Conservation (phyloP, 2,329 filamentous ascomycete genomes). For the Clonostachys chloroleuca region DNA sequence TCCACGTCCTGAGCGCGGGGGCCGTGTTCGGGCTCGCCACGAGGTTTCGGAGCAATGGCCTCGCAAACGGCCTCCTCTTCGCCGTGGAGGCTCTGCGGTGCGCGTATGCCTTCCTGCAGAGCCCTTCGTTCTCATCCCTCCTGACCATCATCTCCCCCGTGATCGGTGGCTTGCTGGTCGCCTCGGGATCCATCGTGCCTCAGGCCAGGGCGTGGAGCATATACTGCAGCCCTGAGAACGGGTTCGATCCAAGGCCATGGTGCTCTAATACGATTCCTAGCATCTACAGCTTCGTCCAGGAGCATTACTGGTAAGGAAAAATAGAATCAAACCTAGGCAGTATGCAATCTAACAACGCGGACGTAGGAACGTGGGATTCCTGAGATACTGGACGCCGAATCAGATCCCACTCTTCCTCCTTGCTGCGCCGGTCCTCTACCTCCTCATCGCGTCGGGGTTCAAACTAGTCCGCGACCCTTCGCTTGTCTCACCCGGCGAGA, state of each 20-base stretch:
- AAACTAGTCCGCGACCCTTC: constrained; percentile 23
- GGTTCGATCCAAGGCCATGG: constrained; percentile 58
- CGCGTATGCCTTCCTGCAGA: constrained; percentile 13
- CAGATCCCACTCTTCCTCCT: constrained; percentile 88
- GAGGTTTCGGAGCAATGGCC: constrained; percentile 77
- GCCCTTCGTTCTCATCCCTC: constrained; percentile 28
- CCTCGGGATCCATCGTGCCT: constrained; percentile 62
- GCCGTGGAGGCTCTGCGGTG: constrained; percentile 52
- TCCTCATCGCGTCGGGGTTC: constrained; percentile 56
- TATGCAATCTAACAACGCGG: constrained; percentile 4
- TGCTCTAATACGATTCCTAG: constrained; percentile 71
- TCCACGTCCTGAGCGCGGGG: constrained; percentile 57
- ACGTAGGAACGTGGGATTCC: constrained; percentile 76
- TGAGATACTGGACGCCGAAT: constrained; percentile 83
- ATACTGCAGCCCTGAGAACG: constrained; percentile 50
- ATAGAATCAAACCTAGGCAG: background rate
- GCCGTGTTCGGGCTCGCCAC: constrained; percentile 68
- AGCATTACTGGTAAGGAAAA: constrained; percentile 74
- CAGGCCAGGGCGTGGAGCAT: constrained; percentile 70
- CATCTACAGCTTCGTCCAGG: constrained; percentile 88
- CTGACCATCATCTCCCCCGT: constrained; percentile 54
- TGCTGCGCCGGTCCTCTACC: constrained; percentile 68
- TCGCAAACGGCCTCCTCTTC: constrained; percentile 77
- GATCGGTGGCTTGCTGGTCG: constrained; percentile 64
- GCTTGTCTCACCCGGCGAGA: constrained; percentile 1